Evolutionary conservation across 2,329 filamentous ascomycete species (phyloP).

Genomic region (Immersiporthe knoxdaviesiana): DNA sequence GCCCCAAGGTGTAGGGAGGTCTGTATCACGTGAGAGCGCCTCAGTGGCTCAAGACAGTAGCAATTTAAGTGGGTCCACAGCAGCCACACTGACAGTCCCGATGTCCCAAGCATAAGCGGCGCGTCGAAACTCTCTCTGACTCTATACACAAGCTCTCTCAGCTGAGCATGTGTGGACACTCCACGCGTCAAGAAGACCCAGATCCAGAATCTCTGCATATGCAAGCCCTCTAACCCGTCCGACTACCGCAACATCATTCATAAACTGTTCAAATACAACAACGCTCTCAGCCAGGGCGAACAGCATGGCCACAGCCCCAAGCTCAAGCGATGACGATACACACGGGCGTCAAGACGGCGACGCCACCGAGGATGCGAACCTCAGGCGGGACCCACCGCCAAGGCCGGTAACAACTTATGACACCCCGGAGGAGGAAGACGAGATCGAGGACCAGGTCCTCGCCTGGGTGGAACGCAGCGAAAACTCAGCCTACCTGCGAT

Average conservation of each 20-base stretch:
- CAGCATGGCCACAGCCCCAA: not conserved
- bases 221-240: not conserved
- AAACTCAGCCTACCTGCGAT: not conserved
- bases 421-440: not conserved
- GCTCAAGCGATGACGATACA: not conserved
- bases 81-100: not conserved
- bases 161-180: not conserved
- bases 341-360: not conserved
- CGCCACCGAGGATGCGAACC: not conserved
- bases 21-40: not conserved
- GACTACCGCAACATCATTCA: not conserved
- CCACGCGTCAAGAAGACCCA: not conserved
- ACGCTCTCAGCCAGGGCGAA: not conserved
- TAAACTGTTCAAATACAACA: not conserved
- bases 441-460: conserved; percentile 1
- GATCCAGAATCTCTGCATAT: not conserved
- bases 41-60: not conserved
- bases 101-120: not conserved
- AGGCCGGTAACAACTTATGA: not conserved
- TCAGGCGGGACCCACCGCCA: conserved; percentile 5
- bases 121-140: not conserved
- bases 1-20: not conserved
- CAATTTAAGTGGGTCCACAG: conserved; percentile 3
- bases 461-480: conserved; percentile 5
- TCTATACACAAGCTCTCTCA: not conserved